Conservation (phyloP, 1,139 yeast species). For the Protomyces gravidus region DNA sequence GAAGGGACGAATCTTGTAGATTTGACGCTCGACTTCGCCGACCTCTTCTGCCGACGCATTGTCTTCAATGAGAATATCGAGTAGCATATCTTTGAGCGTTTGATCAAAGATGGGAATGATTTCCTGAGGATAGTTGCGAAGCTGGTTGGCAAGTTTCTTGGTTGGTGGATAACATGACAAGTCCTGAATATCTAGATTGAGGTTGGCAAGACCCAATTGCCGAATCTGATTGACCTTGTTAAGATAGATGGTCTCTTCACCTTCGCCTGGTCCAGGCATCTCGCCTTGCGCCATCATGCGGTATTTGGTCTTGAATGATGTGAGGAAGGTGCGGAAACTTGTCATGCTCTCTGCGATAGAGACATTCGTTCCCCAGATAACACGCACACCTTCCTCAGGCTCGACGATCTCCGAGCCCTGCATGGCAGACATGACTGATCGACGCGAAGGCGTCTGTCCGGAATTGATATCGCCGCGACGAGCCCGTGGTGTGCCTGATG, state of each 20-base stretch:
- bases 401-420: conserved; percentile 5
- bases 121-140: conserved; percentile 92
- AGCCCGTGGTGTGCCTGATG: conserved; percentile 28
- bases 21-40: conserved; percentile 49
- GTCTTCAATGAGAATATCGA: conserved; percentile 63
- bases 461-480: conserved; percentile 59
- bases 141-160: conserved; percentile 72
- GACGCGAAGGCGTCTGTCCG: conserved; percentile 52
- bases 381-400: conserved; percentile 54
- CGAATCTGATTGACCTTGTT: conserved; percentile 65
- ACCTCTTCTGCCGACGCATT: conserved; percentile 38
- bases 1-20: conserved; percentile 84
- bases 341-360: conserved; percentile 82
- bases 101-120: conserved; percentile 97
- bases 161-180: conserved; percentile 72
- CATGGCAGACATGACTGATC: conserved; percentile 42
- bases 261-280: conserved; percentile 51
- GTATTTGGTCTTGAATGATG: conserved; percentile 75
- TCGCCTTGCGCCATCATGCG: conserved; percentile 54
- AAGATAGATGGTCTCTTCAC: conserved; percentile 70
- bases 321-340: conserved; percentile 73
- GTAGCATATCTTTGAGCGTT: conserved; percentile 83
- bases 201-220: conserved; percentile 70
- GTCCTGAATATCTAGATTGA: conserved; percentile 80
- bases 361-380: conserved; percentile 98